A percentile compares a stretch with the other conserved stretches of the same genome.
phyloP scores from a whole-genome alignment of 768 basidiomycete species.

The Trametes gibbosa region DNA sequence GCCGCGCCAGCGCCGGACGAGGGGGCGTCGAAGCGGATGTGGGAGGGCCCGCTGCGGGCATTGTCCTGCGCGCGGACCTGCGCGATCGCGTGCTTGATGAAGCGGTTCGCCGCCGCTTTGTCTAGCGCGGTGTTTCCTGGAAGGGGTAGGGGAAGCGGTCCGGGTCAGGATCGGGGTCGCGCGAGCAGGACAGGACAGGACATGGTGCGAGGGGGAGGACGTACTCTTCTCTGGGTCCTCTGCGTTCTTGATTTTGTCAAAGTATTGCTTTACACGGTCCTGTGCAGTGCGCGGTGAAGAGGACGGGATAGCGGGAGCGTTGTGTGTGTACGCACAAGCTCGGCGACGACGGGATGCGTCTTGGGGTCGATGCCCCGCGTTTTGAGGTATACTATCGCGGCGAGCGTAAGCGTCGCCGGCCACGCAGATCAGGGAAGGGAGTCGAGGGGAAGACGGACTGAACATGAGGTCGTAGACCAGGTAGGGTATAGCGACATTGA shows the following conservation, averaged over 20 bases:
- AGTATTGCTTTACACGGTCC: conserved; percentile 79
- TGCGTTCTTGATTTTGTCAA: conserved; percentile 75
- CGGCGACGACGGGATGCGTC: conserved; percentile 72
- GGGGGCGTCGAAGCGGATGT: conserved; percentile 16
- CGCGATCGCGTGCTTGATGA: conserved; percentile 81
- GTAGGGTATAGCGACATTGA: conserved; percentile 79
- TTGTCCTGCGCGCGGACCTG: conserved; percentile 43
- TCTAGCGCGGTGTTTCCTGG: conserved; percentile 54
- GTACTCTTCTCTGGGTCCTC: conserved; percentile 64
- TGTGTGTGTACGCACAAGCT: conserved; percentile 50
- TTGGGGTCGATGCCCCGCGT: conserved; percentile 76
- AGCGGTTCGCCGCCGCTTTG: conserved; percentile 75
- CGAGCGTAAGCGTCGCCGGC: not conserved
- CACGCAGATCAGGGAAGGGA: too few relatives aligned
- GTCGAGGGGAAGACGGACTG: conserved; percentile 44
- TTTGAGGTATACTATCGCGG: conserved; percentile 69
- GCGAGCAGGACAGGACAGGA: too few relatives aligned
- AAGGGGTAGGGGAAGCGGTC: too few relatives aligned
- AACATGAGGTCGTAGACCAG: conserved; percentile 83
- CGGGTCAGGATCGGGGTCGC: too few relatives aligned
- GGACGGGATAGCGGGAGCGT: not conserved
- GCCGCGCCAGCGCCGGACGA: not conserved
- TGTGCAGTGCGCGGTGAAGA: conserved; percentile 23
- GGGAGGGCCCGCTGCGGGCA: conserved; percentile 19
- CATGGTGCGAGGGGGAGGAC: conserved; percentile 18